Conservation (phyloP, 169 alveolate genomes). For the Amoebophrya sp. region DNA sequence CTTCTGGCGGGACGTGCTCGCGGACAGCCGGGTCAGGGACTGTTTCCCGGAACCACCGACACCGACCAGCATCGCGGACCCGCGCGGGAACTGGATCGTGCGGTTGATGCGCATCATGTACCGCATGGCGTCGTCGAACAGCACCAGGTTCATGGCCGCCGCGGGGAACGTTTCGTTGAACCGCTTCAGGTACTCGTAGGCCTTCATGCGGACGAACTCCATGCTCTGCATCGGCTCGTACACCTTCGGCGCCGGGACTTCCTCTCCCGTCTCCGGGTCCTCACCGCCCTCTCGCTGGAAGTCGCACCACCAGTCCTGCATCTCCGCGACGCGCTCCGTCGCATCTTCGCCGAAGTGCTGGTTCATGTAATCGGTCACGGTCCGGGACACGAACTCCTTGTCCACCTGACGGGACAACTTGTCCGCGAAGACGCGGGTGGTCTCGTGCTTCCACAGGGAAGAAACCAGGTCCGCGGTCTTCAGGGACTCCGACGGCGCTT, state of each 20-base stretch:
- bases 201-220: slow-evolving; percentile 60
- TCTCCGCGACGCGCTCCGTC: not conserved
- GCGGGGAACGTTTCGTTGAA: not conserved
- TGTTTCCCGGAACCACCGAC: slow-evolving; percentile 97
- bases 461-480: not conserved
- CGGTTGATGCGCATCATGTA: slow-evolving; percentile 71
- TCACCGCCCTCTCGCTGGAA: slow-evolving; percentile 66
- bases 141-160: slow-evolving; percentile 81
- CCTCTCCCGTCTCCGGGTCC: slow-evolving; percentile 70
- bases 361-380: slow-evolving; percentile 52
- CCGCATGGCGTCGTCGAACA: slow-evolving; percentile 91
- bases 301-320: slow-evolving; percentile 56
- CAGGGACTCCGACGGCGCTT: slow-evolving; percentile 19
- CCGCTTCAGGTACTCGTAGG: slow-evolving; percentile 55
- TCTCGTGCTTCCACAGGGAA: slow-evolving; percentile 89
- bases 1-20: slow-evolving; percentile 42
- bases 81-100: slow-evolving; percentile 81
- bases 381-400: slow-evolving; percentile 61
- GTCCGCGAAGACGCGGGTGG: slow-evolving; percentile 88
- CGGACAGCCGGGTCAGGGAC: slow-evolving; percentile 71
- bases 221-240: slow-evolving; percentile 56
- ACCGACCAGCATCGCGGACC: slow-evolving; percentile 89
- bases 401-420: slow-evolving; percentile 77
- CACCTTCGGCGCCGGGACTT: slow-evolving; percentile 69
- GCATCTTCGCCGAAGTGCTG: not conserved